Conservation (phyloP, 371 early-diverging fungal genomes). For the Parasitella parasitica region DNA sequence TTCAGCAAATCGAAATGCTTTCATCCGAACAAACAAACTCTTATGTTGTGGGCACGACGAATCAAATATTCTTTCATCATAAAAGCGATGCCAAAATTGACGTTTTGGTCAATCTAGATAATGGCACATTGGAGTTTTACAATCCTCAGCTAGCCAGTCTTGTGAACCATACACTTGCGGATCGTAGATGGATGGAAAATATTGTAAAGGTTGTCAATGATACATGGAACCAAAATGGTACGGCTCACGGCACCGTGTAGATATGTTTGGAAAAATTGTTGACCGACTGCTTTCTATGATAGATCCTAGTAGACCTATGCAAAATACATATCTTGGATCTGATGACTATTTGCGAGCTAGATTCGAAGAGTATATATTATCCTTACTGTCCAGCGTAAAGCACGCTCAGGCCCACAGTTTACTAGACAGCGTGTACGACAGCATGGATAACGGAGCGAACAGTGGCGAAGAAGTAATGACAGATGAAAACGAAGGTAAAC, state of each 20-base stretch:
- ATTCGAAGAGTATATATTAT: conserved; percentile 75
- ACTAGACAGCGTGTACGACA: conserved; percentile 33
- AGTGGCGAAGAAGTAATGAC: conserved; percentile 31
- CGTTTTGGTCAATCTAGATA: conserved; percentile 78
- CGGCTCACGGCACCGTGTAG: too few species aligned
- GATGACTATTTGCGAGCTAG: conserved; percentile 78
- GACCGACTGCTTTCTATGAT: neutral
- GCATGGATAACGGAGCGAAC: conserved; percentile 1
- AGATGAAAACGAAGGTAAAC: conserved; percentile 39
- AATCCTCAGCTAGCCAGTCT: conserved; percentile 54
- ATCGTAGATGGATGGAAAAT: conserved; percentile 68
- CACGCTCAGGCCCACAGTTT: conserved; percentile 52
- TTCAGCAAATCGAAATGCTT: conserved; percentile 82
- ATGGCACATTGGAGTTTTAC: conserved; percentile 70
- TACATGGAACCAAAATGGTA: conserved; percentile 57
- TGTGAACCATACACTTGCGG: conserved; percentile 57
- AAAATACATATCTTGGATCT: conserved; percentile 68
- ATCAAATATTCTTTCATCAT: conserved; percentile 78
- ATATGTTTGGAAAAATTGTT: too few species aligned
- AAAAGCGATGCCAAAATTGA: conserved; percentile 69
- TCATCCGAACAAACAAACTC: conserved; percentile 66
- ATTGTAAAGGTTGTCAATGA: conserved; percentile 56
- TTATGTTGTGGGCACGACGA: conserved; percentile 78
- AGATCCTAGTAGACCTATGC: conserved; percentile 55
- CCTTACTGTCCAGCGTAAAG: conserved; percentile 69